Evolutionary conservation across 1,284 basidiomycete species (phyloP).

Genomic region (Sanghuangporus weigelae): DNA sequence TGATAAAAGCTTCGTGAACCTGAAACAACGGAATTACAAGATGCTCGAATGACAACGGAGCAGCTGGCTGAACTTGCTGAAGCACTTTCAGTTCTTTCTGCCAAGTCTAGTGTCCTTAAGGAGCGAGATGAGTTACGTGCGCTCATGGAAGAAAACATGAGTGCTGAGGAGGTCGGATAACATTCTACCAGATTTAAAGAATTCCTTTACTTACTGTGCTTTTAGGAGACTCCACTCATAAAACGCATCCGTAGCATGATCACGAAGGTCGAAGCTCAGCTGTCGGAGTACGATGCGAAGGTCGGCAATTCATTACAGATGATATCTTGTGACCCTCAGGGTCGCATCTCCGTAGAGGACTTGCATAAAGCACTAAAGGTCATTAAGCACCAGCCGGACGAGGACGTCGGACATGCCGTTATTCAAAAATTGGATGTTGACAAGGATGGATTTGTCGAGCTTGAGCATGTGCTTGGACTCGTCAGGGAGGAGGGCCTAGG

Average conservation of each 20-base stretch:
- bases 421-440: constrained; percentile 95
- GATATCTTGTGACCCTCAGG: constrained; percentile 89
- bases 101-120: constrained; percentile 95
- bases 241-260: constrained; percentile 96
- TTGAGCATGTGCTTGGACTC: constrained; percentile 76
- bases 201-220: constrained; percentile 2
- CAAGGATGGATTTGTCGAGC: constrained; percentile 90
- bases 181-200: not conserved
- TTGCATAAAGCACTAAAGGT: constrained; percentile 87
- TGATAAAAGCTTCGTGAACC: constrained; percentile 8
- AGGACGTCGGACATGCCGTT: constrained; percentile 84
- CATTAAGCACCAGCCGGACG: constrained; percentile 91
- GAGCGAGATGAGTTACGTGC: constrained; percentile 88
- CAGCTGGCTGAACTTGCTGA: constrained; percentile 94
- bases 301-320: constrained; percentile 92
- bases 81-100: constrained; percentile 86
- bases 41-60: constrained; percentile 95
- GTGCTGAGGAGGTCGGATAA: constrained; percentile 70
- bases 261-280: constrained; percentile 90
- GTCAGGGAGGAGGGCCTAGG: constrained; percentile 77
- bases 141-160: constrained; percentile 89
- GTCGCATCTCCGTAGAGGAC: constrained; percentile 88
- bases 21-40: constrained; percentile 43
- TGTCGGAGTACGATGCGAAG: constrained; percentile 87
- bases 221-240: constrained; percentile 75